Evolutionary conservation across 2,329 filamentous ascomycete species (phyloP).

Genomic region (Diplocarpon mali): DNA sequence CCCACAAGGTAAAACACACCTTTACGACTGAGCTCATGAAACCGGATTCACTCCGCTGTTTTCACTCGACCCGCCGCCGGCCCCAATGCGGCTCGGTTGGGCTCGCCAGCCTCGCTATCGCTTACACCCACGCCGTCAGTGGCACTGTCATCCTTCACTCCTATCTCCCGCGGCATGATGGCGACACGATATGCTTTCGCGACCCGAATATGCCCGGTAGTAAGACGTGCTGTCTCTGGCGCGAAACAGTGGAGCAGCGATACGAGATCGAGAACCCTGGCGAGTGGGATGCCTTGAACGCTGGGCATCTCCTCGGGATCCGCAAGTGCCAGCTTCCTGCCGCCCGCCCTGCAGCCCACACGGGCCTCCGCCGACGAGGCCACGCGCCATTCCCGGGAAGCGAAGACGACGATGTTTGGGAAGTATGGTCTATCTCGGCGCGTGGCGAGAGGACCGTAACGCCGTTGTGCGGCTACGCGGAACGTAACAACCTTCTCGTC

Average conservation of each 20-base stretch:
- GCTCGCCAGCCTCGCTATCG: constrained; percentile 51
- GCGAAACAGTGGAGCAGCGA: constrained; percentile 38
- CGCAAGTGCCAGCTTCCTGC: constrained; percentile 29
- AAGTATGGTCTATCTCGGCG: constrained; percentile 40
- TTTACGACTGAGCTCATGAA: constrained; percentile 49
- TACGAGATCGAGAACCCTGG: constrained; percentile 51
- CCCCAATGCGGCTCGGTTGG: constrained; percentile 45
- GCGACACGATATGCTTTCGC: constrained; percentile 46
- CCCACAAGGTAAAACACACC: constrained; percentile 45
- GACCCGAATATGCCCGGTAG: constrained; percentile 31
- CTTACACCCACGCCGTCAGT: constrained; percentile 48
- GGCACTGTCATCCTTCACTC: constrained; percentile 55
- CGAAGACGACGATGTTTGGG: constrained; percentile 32
- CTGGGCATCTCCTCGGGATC: constrained; percentile 52
- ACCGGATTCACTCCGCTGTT: constrained; percentile 47
- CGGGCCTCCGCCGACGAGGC: constrained; percentile 20
- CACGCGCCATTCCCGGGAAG: not conserved
- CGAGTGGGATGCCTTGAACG: constrained; percentile 49
- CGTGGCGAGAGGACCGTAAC: constrained; percentile 29
- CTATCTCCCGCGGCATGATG: constrained; percentile 43
- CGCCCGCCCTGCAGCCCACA: not conserved
- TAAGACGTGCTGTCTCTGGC: constrained; percentile 40
- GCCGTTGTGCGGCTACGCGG: constrained; percentile 14
- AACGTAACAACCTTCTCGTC: constrained; percentile 47
- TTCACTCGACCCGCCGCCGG: constrained; percentile 41